A percentile compares a stretch with the other conserved stretches of the same genome.
phyloP scores from a whole-genome alignment of 768 basidiomycete genomes.

The Harrya chromipes region DNA sequence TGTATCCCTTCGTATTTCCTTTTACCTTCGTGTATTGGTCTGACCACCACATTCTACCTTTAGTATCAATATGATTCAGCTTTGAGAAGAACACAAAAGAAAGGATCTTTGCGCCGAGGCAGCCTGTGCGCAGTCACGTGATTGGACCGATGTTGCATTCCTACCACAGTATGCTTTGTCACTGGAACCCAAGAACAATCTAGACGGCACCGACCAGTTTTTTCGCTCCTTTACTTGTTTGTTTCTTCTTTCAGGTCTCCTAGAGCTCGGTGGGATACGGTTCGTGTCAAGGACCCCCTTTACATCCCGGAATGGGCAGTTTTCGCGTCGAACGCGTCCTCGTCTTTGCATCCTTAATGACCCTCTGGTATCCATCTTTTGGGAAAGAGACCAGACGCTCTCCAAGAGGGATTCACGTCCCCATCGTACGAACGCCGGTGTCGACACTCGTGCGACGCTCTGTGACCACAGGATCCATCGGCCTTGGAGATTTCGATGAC shows the following conservation, averaged over 20 bases:
- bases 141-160: background rate
- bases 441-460: constrained; percentile 7
- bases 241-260: background rate
- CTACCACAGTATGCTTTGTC: background rate
- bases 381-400: constrained; percentile 2
- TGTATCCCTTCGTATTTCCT: background rate
- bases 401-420: constrained; percentile 24
- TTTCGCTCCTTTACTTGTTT: background rate
- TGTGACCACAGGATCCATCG: constrained; percentile 37
- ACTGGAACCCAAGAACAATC: background rate
- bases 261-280: background rate
- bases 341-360: constrained; percentile 3
- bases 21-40: constrained; percentile 10
- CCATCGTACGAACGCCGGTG: constrained; percentile 13
- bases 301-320: constrained; percentile 8
- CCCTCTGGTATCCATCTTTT: background rate
- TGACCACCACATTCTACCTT: background rate
- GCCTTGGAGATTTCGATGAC: constrained; percentile 61
- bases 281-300: background rate
- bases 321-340: constrained; percentile 7
- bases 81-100: background rate
- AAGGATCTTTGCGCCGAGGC: no score
- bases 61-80: constrained; percentile 2
- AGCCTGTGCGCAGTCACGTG: constrained; percentile 7
- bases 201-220: background rate